Conservation (phyloP, 257 asterid species). For the Penstemon barbatus region DNA sequence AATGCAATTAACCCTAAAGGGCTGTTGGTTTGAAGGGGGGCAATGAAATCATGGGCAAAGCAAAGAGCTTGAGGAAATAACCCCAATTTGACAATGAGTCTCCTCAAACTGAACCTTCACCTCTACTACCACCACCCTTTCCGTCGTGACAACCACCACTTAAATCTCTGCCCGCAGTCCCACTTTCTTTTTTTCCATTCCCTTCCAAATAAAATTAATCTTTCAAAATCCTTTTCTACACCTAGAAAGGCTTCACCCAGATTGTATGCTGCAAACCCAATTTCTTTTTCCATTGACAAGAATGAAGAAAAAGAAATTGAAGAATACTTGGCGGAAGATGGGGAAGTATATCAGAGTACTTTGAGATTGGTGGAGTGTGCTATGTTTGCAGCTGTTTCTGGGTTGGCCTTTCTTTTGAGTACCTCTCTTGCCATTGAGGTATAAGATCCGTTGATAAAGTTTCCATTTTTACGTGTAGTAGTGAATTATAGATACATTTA, state of each 20-base stretch:
- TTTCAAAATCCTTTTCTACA: constrained; percentile 26
- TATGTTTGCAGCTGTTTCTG: constrained; percentile 97
- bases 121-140: neutral
- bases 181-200: constrained; percentile 16
- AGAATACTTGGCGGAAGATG: constrained; percentile 76
- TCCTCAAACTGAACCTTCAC: constrained; percentile 51
- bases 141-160: constrained; percentile 26
- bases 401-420: constrained; percentile 85
- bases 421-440: constrained; percentile 97
- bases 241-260: constrained; percentile 26
- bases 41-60: no score
- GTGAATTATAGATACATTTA: no score
- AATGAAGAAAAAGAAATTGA: constrained; percentile 42
- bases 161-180: constrained; percentile 27
- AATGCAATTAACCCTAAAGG: neutral
- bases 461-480: no score
- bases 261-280: constrained; percentile 39
- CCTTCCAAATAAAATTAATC: constrained; percentile 19
- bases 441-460: neutral
- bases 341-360: constrained; percentile 83
- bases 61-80: no score
- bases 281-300: constrained; percentile 28
- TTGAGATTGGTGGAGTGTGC: constrained; percentile 88
- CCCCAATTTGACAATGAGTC: constrained; percentile 36
- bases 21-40: no score